A percentile compares a stretch with the other conserved stretches of the same genome.
phyloP scores from a whole-genome alignment of 2,329 filamentous ascomycete genomes.

The Apiospora sp. region DNA sequence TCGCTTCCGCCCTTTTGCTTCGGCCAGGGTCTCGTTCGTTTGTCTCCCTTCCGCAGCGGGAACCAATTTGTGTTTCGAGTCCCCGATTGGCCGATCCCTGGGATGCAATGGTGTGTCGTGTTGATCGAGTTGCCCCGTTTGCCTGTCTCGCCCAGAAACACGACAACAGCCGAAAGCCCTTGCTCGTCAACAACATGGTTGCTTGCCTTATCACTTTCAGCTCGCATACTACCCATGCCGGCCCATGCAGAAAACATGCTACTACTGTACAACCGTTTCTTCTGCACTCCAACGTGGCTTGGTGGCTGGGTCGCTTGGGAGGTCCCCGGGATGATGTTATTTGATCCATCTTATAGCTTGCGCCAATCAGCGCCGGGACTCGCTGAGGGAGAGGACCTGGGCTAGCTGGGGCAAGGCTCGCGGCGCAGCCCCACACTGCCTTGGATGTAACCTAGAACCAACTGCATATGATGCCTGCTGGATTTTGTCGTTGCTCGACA shows the following conservation, averaged over 20 bases:
- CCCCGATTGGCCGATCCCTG: background rate
- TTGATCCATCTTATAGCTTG: background rate
- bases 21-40: background rate
- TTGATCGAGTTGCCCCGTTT: background rate
- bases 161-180: background rate
- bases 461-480: background rate
- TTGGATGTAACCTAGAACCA: no score
- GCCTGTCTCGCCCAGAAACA: background rate
- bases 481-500: background rate
- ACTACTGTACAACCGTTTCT: background rate
- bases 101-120: background rate
- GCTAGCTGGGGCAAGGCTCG: background rate
- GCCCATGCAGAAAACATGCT: background rate
- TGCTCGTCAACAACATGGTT: background rate
- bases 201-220: slow-evolving; percentile 14
- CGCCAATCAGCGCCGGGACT: no score
- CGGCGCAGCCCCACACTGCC: background rate
- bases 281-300: background rate
- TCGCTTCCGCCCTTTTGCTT: background rate
- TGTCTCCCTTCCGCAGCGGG: background rate
- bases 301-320: background rate
- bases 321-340: background rate
- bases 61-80: background rate
- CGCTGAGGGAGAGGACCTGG: no score
- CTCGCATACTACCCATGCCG: background rate